Evolutionary conservation across 768 basidiomycete genomes (phyloP), one percentile per base, ranked within the genome.

Genomic region (Rhodocollybia butyracea): DNA sequence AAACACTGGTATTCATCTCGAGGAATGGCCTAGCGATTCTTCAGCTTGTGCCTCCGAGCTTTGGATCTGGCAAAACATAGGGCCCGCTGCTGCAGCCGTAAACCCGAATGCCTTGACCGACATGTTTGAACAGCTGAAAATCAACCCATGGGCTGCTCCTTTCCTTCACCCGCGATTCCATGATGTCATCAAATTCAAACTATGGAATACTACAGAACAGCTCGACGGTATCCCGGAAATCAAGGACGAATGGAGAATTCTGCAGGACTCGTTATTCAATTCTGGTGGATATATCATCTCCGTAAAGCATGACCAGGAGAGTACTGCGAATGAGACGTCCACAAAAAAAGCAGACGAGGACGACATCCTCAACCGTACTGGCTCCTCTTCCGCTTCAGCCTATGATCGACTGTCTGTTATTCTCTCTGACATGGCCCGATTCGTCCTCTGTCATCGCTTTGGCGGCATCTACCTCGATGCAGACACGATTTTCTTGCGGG

Each of bases 171-270:
- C 85, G 3, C 78, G 93, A 34, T 96, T 96, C 77, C 83, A 85
- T 64, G 88, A 91, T 53, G 85, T 91, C 39, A 88, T 96, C 66
- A 84, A 87, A 63, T 98, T 98, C 81, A 90, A 87, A 69, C 73
- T 95, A 62, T 98, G 95, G 95, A 97, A 98, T 67, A 96, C 95
- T 12, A 97, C 94, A 0, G 94, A 97, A 64, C 94, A 94, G 68
- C 79, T 98, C 17, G 94, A 97, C 64, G 88, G 85, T 8, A 76
- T 94, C 1, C 79, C 86, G 2, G 95, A 98, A 68, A 80, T 96
- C 56, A 85, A 86, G 66, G 84, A 93, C 57, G 92, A 94, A 60
- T 97, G 95, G 94, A 76, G 93, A 38, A 74, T 70, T 2, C 75
- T 92, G 65, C 75, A 80, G 58, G 81, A 82, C 21, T 84, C 79